Conservation (phyloP, 805 yeast genomes). For the Kodamaea leandrae region DNA sequence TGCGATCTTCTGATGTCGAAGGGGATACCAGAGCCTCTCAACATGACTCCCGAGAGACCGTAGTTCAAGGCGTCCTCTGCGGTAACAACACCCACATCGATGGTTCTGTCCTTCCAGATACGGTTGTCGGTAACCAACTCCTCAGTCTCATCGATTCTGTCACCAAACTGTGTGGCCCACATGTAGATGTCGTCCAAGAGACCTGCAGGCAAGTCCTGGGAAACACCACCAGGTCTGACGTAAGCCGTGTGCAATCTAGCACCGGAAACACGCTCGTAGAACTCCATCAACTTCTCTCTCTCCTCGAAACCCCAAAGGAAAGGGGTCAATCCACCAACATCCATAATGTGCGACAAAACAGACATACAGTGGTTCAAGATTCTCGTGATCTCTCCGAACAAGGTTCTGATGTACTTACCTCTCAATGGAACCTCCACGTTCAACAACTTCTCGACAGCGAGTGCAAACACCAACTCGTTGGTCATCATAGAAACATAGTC, state of each 20-base stretch:
- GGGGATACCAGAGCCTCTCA: slow-evolving; percentile 88
- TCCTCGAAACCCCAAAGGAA: slow-evolving; percentile 94
- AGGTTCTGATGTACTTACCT: slow-evolving; percentile 78
- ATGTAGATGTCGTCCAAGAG: slow-evolving; percentile 84
- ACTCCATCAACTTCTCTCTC: slow-evolving; percentile 90
- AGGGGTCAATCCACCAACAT: slow-evolving; percentile 91
- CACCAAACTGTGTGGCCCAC: slow-evolving; percentile 97
- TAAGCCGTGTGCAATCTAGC: slow-evolving; percentile 88
- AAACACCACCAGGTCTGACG: slow-evolving; percentile 88
- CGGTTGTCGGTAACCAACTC: slow-evolving; percentile 87
- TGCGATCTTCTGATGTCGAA: slow-evolving; percentile 81
- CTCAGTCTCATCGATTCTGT: slow-evolving; percentile 86
- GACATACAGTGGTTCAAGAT: slow-evolving; percentile 84
- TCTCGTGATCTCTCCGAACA: slow-evolving; percentile 86
- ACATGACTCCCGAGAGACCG: slow-evolving; percentile 81
- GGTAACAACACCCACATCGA: slow-evolving; percentile 73
- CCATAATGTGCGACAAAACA: slow-evolving; percentile 85
- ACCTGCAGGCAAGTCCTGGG: slow-evolving; percentile 85
- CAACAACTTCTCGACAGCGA: slow-evolving; percentile 81
- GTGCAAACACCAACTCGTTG: slow-evolving; percentile 78
- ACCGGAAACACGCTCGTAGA: slow-evolving; percentile 86
- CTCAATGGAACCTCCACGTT: slow-evolving; percentile 84
- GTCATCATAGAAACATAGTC: slow-evolving; percentile 90
- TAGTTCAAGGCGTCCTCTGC: slow-evolving; percentile 87
- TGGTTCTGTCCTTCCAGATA: slow-evolving; percentile 87